Evolutionary conservation across 805 yeast genomes (phyloP).

Genomic region (Wickerhamomyces bisporus): DNA sequence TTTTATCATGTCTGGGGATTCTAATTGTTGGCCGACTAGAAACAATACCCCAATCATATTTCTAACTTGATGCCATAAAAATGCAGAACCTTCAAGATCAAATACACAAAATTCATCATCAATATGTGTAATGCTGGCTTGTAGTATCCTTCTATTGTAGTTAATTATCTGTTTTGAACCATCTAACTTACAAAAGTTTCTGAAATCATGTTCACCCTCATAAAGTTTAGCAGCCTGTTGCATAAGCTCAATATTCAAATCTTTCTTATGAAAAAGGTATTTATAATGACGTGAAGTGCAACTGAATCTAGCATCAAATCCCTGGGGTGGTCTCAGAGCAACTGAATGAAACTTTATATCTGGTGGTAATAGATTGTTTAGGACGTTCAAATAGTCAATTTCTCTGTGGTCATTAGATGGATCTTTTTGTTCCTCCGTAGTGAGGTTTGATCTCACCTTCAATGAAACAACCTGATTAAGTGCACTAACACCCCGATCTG

Average conservation of each 20-base stretch:
- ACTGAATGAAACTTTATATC: conserved; percentile 82
- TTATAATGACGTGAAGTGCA: conserved; percentile 83
- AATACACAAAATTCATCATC: conserved; percentile 53
- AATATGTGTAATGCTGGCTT: conserved; percentile 40
- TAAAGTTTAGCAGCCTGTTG: conserved; percentile 54
- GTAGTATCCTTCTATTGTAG: conserved; percentile 57
- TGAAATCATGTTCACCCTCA: conserved; percentile 80
- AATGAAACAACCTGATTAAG: conserved; percentile 90
- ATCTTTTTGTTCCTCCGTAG: conserved; percentile 55
- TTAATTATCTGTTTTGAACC: conserved; percentile 89
- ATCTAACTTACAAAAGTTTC: conserved; percentile 92
- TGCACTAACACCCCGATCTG: conserved; percentile 96
- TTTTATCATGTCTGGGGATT: conserved; percentile 50
- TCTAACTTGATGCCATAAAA: conserved; percentile 96
- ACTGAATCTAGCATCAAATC: conserved; percentile 89
- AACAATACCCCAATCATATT: conserved; percentile 87
- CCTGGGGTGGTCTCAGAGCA: conserved; percentile 74
- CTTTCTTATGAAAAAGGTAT: conserved; percentile 59
- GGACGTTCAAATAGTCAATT: conserved; percentile 65
- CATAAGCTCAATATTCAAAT: conserved; percentile 64
- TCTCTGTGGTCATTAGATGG: conserved; percentile 59
- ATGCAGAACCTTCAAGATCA: conserved; percentile 83
- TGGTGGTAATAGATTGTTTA: conserved; percentile 73
- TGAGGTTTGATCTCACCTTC: conserved; percentile 62
- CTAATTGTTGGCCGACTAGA: conserved; percentile 74